A percentile compares a stretch with the other conserved stretches of the same genome.
Evolutionary conservation across 768 basidiomycete species (phyloP).

Genomic region (Serpula lacrymans): DNA sequence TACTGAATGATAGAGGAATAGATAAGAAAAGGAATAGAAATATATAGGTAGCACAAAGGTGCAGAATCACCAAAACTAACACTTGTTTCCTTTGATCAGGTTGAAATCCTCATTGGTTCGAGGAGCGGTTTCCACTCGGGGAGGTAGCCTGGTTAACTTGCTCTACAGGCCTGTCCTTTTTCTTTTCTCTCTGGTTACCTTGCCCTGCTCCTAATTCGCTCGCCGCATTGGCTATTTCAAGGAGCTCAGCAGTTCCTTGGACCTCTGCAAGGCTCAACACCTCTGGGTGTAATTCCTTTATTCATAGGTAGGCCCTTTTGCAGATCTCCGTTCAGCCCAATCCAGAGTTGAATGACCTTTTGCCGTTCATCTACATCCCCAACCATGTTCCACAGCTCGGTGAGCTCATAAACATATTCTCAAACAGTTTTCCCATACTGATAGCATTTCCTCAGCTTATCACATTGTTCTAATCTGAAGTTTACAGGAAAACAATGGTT

Average conservation of each 20-base stretch:
- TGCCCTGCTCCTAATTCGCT: conserved; percentile 6
- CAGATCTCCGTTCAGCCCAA: conserved; percentile 23
- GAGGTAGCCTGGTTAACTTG: not conserved
- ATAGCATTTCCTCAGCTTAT: conserved; percentile 11
- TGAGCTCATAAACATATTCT: conserved; percentile 28
- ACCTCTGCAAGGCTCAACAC: conserved; percentile 23
- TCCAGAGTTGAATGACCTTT: conserved; percentile 32
- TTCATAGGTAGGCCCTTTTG: conserved; percentile 25
- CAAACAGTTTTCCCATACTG: conserved; percentile 24
- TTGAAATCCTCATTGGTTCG: too few species aligned
- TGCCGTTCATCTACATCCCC: conserved; percentile 21
- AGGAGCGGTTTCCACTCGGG: too few species aligned
- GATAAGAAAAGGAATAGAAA: too few species aligned
- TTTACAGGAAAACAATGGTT: conserved; percentile 32
- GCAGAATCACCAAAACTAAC: too few species aligned
- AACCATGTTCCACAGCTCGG: conserved; percentile 25
- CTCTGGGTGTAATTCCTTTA: conserved; percentile 24
- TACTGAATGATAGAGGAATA: too few species aligned
- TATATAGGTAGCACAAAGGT: too few species aligned
- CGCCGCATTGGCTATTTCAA: too few species aligned
- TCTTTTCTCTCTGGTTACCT: not conserved
- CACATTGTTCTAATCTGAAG: conserved; percentile 22
- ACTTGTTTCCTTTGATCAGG: too few species aligned
- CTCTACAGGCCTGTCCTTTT: conserved; percentile 1
- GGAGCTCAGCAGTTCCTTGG: conserved; percentile 17